Evolutionary conservation across 2,329 filamentous ascomycete genomes (phyloP).

Genomic region (Alternaria gansuensis): DNA sequence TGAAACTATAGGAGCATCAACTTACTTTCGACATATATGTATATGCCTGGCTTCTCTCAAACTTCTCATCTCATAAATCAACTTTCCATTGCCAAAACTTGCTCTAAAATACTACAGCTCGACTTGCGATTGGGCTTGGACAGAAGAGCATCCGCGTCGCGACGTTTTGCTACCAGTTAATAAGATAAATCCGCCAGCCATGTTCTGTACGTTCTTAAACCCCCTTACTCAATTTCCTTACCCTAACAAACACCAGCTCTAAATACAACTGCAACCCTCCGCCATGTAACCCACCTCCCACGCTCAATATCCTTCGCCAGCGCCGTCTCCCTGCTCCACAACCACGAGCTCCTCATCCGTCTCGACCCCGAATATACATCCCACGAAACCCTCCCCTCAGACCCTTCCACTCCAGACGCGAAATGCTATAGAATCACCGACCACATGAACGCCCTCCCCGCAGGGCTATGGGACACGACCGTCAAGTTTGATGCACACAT

Average conservation of each 20-base stretch:
- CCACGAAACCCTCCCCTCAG: constrained; percentile 42
- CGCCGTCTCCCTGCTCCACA: constrained; percentile 40
- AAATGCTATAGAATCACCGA: constrained; percentile 52
- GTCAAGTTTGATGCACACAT: constrained; percentile 49
- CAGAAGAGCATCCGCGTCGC: not conserved
- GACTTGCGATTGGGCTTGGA: not conserved
- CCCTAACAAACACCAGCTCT: constrained; percentile 36
- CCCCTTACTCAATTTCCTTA: not conserved
- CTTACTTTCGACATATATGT: not conserved
- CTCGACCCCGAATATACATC: constrained; percentile 50
- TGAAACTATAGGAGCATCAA: constrained; percentile 22
- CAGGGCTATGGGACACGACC: constrained; percentile 50
- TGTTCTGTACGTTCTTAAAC: constrained; percentile 41
- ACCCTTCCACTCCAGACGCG: constrained; percentile 31
- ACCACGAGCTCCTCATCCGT: constrained; percentile 50
- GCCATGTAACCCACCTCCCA: constrained; percentile 49
- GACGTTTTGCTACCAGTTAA: not conserved
- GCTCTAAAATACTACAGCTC: no score
- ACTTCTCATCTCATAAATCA: not conserved
- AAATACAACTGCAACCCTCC: constrained; percentile 44
- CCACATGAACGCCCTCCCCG: constrained; percentile 49
- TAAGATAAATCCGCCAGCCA: constrained; percentile 13
- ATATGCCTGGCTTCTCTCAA: not conserved
- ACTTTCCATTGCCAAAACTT: not conserved
- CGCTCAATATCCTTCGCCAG: constrained; percentile 30